phyloP scores from a whole-genome alignment of 2,329 filamentous ascomycete genomes.

The Penicillium digitatum region DNA sequence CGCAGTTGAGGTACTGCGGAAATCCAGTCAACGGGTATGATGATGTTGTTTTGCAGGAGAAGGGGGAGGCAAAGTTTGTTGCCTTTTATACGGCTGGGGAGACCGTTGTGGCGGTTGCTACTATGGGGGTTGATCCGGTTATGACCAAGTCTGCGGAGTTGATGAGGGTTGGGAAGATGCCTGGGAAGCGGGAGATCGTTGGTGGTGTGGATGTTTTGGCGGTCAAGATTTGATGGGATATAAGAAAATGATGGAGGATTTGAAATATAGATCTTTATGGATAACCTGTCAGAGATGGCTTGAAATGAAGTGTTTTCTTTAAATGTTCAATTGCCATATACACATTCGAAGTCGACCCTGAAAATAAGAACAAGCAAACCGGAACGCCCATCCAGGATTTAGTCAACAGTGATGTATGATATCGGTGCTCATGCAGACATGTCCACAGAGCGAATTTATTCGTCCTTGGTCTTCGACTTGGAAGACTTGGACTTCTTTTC shows the following conservation, averaged over 20 bases:
- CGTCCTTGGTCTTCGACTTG: conserved; percentile 10
- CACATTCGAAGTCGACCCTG: conserved; percentile 19
- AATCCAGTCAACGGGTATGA: conserved; percentile 81
- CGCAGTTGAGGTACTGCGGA: conserved; percentile 89
- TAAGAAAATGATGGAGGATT: not conserved
- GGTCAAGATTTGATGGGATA: conserved; percentile 14
- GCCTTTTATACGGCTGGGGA: conserved; percentile 88
- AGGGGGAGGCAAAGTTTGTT: conserved; percentile 74
- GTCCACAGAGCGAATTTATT: conserved; percentile 1
- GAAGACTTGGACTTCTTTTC: conserved; percentile 11
- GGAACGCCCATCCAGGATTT: conserved; percentile 10
- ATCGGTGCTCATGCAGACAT: conserved; percentile 8
- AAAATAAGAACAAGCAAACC: conserved; percentile 10
- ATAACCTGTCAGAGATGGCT: conserved; percentile 12
- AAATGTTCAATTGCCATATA: conserved; percentile 13
- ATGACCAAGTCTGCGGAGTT: conserved; percentile 79
- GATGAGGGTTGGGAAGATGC: conserved; percentile 80
- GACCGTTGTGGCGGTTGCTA: conserved; percentile 81
- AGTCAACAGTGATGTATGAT: conserved; percentile 9
- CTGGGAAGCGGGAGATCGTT: conserved; percentile 70
- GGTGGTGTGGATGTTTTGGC: conserved; percentile 44
- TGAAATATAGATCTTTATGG: not conserved
- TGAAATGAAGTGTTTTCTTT: conserved; percentile 2
- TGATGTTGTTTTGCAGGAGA: conserved; percentile 74
- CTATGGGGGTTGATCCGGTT: conserved; percentile 83